Conservation (phyloP, 805 yeast species). For the Kazachstania kunashirensis region DNA sequence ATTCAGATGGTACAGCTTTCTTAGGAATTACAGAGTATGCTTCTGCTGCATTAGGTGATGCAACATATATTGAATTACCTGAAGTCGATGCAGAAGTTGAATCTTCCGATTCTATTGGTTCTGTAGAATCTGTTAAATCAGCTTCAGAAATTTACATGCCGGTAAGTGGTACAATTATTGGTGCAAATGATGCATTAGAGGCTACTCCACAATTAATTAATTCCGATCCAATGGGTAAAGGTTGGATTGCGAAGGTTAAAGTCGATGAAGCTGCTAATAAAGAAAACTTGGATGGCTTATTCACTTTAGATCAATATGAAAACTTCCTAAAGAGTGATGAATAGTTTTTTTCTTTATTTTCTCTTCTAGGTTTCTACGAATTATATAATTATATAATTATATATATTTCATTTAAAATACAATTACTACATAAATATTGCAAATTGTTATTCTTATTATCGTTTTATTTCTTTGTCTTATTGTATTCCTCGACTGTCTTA, state of each 20-base stretch:
- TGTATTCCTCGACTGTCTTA: constrained; percentile 52
- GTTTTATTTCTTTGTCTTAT: constrained; percentile 15
- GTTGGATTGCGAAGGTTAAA: constrained; percentile 81
- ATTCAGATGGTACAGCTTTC: constrained; percentile 71
- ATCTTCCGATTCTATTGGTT: constrained; percentile 77
- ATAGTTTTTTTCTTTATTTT: neutral
- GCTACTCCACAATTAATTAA: constrained; percentile 71
- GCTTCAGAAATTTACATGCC: constrained; percentile 93
- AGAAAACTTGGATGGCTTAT: constrained; percentile 35
- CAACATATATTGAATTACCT: constrained; percentile 87
- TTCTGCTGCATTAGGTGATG: constrained; percentile 93
- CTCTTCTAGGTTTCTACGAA: neutral
- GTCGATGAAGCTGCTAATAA: constrained; percentile 40
- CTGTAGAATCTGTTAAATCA: constrained; percentile 89
- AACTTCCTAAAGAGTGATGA: constrained; percentile 48
- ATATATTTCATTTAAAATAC: neutral
- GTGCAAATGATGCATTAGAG: constrained; percentile 56
- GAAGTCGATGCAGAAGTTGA: constrained; percentile 53
- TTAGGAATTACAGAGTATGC: constrained; percentile 95
- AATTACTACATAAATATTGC: no score
- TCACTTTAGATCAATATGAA: constrained; percentile 48
- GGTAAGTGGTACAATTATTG: constrained; percentile 64
- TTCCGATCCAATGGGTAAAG: constrained; percentile 85
- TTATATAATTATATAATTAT: neutral
- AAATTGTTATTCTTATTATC: neutral